Base-by-base conservation (phyloP, 768 basidiomycete genomes). In the Tylopilus plumbeoviolaceoides region DNA sequence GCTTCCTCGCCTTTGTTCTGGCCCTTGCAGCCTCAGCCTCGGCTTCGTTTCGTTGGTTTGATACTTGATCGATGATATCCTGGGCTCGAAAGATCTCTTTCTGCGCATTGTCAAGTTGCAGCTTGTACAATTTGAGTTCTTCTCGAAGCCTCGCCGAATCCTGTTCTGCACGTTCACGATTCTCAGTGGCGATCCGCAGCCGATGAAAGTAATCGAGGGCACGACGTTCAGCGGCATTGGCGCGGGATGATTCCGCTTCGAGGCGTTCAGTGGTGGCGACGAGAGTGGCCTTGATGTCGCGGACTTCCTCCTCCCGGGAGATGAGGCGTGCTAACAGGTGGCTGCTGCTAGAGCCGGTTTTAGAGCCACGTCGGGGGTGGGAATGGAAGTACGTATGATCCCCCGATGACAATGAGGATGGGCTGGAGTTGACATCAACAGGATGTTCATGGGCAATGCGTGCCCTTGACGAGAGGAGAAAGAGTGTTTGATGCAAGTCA, bases 131-230 rank as follows among this genome's bases (percentile, higher is more conserved):
- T 45, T 69, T 70, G 35, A 80, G 65, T 54, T 79, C 78, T 56
- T 78, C 75, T 40, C 64, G 63, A 4, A 68, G 64, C 33, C 71
- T 64, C 12, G 69, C 64, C 0, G 66, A 57, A 4, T 78, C 75
- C 20, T 70, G 71, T 55, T 77, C 73, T 1, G 75, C 63, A 12
- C 63, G 62, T 7, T 69, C 55, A 38, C 75, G 71, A 31, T 68
- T 71, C 12, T 75, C 74, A 25, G 72, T 75, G 10, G 71, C 72
- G 38, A 67, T 62, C 44, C 71, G 72, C 50, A 79, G 65, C 23
- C 73, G 70, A 48, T 68, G 64, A 21, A 75, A 75, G 55, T 78
- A 70, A 43, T 78, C 78, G 41, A 76, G 65, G n/a, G 76, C 76
- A 36, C 76, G 73, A 38, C 67, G 68, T 55, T 78, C 77, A n/a